phyloP scores from a whole-genome alignment of 768 basidiomycete genomes.

The Mycena leptocephala region DNA sequence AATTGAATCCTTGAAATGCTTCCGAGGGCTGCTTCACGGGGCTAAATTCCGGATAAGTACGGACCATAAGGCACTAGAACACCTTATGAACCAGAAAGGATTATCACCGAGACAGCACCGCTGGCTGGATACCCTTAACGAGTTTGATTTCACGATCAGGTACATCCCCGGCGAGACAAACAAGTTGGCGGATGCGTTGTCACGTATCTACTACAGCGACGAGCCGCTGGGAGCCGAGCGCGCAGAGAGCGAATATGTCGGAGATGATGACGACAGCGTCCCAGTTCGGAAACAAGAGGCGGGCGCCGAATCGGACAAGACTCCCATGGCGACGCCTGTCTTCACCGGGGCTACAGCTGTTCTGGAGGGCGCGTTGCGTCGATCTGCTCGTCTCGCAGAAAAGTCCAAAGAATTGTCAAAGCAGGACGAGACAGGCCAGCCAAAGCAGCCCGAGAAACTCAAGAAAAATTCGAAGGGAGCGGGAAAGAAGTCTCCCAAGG shows the following conservation, averaged over 20 bases:
- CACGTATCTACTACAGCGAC: constrained; percentile 37
- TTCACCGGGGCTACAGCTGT: too few species aligned
- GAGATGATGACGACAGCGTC: not conserved
- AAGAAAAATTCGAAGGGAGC: too few species aligned
- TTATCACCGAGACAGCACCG: constrained; percentile 37
- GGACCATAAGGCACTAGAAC: constrained; percentile 47
- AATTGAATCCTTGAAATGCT: constrained; percentile 50
- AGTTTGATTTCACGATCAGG: constrained; percentile 45
- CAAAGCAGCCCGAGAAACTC: too few species aligned
- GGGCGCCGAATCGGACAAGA: too few species aligned
- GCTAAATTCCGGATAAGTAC: constrained; percentile 46
- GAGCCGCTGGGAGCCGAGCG: constrained; percentile 15
- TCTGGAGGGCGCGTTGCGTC: too few species aligned
- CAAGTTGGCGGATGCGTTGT: constrained; percentile 48
- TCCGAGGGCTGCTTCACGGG: constrained; percentile 49
- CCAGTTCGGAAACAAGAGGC: too few species aligned
- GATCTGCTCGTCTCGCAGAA: too few species aligned
- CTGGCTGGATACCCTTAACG: constrained; percentile 52
- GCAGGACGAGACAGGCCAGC: too few species aligned
- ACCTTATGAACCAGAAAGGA: constrained; percentile 49
- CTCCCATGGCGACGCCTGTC: too few species aligned
- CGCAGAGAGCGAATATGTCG: constrained; percentile 17
- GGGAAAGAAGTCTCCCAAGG: too few species aligned
- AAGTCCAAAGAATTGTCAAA: too few species aligned
- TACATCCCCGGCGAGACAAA: constrained; percentile 51